Percentiles rank a stretch among this genome's conserved stretches.
phyloP scores from a whole-genome alignment of 176 grass and related monocot species.

The Elaeis guineensis region DNA sequence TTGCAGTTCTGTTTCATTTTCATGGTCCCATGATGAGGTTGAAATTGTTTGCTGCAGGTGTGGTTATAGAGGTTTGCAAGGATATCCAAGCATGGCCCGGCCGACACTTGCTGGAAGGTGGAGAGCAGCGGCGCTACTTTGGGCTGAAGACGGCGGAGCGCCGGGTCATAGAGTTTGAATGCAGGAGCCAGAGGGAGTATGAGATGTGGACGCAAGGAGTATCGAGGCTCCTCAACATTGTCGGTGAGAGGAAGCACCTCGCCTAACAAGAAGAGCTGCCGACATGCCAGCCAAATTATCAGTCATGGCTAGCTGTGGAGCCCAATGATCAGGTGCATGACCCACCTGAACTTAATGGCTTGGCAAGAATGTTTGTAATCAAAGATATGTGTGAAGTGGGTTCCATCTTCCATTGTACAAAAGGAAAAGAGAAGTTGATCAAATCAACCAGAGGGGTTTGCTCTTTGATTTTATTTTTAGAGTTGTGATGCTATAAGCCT shows the following conservation, averaged over 20 bases:
- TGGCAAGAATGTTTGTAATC: too few species aligned
- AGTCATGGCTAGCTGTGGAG: background rate
- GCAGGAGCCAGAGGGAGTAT: conserved; percentile 37
- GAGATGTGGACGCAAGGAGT: conserved; percentile 92
- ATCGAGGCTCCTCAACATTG: conserved; percentile 54
- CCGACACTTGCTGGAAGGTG: conserved; percentile 66
- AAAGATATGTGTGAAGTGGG: background rate
- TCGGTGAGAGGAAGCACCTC: conserved; percentile 38
- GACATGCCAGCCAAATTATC: background rate
- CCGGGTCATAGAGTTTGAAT: conserved; percentile 96
- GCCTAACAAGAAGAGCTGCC: conserved; percentile 12
- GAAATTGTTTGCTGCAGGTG: conserved; percentile 30
- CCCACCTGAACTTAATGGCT: too few species aligned
- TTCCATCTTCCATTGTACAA: conserved; percentile 13
- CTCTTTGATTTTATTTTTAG: conserved; percentile 2
- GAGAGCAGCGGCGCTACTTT: conserved; percentile 80
- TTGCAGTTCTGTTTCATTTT: too few species aligned
- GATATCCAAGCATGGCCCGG: conserved; percentile 80
- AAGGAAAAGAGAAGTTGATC: background rate
- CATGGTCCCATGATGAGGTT: background rate
- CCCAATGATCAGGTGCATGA: too few species aligned
- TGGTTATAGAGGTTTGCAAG: conserved; percentile 80
- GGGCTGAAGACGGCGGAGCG: conserved; percentile 72
- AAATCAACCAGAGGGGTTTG: background rate
- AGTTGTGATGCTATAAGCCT: too few species aligned